These are phyloP conservation scores for Vigna reflexopilosa DNA, from an alignment of 306 rosid species.

Conservation along the genomic window DNA sequence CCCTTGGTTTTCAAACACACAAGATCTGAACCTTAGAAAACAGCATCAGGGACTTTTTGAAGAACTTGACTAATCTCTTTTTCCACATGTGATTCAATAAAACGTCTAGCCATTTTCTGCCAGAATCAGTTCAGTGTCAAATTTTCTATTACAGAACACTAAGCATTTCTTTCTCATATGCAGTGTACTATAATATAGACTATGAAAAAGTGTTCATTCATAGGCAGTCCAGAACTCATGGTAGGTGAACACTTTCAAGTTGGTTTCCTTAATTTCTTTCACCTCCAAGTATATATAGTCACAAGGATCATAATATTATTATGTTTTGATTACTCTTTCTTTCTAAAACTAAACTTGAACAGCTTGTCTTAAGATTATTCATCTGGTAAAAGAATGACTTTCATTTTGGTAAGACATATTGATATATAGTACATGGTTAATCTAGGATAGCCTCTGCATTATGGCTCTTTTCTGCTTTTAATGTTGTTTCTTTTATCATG, in stretches of 20 bases:
- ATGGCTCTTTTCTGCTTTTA: background rate
- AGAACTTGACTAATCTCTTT: background rate
- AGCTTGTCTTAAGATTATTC: background rate
- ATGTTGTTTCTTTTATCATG: background rate
- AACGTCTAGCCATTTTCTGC: background rate
- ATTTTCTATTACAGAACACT: background rate
- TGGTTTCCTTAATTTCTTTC: conserved; percentile 2
- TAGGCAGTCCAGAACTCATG: conserved; percentile 15
- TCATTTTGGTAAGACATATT: conserved; percentile 11
- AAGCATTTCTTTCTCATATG: background rate
- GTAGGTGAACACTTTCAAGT: conserved; percentile 2
- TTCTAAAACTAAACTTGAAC: background rate
- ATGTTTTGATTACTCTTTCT: background rate
- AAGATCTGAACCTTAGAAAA: background rate
- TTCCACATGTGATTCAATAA: background rate
- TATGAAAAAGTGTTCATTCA: background rate
- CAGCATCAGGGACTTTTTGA: background rate
- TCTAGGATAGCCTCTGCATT: background rate
- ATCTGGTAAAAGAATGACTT: too few relatives aligned
- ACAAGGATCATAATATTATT: background rate
- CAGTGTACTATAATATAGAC: background rate
- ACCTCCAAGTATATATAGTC: background rate
- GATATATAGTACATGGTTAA: background rate
- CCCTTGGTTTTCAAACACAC: background rate
- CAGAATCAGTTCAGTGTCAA: background rate